Conservation (phyloP, 1,284 basidiomycete genomes). For the Rhodotorula sp. region DNA sequence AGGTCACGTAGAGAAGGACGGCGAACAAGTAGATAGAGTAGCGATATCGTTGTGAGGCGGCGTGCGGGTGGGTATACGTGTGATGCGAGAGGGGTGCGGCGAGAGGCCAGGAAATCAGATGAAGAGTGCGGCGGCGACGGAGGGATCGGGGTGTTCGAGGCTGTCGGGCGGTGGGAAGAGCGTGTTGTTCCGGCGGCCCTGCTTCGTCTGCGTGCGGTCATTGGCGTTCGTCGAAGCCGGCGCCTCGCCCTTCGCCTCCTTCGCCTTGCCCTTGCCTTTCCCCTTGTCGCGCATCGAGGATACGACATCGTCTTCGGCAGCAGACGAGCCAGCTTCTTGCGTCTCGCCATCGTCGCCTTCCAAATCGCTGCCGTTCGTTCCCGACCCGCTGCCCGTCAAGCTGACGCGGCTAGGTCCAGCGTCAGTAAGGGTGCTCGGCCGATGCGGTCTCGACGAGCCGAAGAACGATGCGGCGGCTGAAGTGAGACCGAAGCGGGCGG, state of each 20-base stretch:
- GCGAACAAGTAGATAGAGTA: not conserved
- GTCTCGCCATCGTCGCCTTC: conserved; percentile 3
- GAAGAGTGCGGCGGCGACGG: conserved; percentile 7
- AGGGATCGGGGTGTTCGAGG: conserved; percentile 7
- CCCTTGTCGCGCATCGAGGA: not conserved
- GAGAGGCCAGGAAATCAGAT: not conserved
- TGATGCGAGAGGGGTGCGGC: not conserved
- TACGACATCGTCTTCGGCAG: not conserved
- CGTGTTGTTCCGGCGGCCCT: not conserved
- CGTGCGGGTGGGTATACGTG: not conserved
- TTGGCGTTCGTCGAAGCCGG: not conserved
- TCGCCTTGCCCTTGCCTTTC: conserved; percentile 39
- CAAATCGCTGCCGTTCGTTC: conserved; percentile 7
- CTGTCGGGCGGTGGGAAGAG: conserved; percentile 4
- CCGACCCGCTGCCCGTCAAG: conserved; percentile 7
- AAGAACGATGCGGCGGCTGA: not conserved
- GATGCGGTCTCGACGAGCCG: not conserved
- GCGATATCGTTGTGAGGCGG: not conserved
- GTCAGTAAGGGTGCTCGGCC: not conserved
- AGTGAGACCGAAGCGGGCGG: not conserved
- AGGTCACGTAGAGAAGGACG: not conserved
- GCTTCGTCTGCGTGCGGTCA: not conserved
- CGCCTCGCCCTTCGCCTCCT: not conserved
- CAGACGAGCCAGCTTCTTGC: not conserved
- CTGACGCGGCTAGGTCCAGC: conserved; percentile 1